A percentile compares a stretch with the other conserved stretches of the same genome.
Evolutionary conservation across 2,329 filamentous ascomycete species (phyloP).

Genomic region (Pestalotiopsis sp.): DNA sequence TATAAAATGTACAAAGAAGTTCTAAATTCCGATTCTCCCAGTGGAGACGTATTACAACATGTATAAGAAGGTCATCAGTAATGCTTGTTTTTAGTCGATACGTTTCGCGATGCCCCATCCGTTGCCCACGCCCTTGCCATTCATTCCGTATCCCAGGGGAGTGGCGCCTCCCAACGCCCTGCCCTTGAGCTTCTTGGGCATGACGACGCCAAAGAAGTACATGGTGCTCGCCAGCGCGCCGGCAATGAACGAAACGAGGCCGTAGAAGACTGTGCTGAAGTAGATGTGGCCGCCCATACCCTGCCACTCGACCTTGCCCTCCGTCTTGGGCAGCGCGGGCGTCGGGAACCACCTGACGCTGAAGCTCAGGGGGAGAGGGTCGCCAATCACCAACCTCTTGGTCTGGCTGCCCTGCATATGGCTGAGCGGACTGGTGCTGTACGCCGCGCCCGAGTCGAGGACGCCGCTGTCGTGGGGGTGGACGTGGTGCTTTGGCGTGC

Average conservation of each 20-base stretch:
- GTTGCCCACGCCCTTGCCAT: slow-evolving; percentile 51
- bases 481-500: slow-evolving; percentile 62
- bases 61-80: slow-evolving; percentile 9
- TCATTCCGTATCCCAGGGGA: slow-evolving; percentile 58
- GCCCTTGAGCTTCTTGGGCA: slow-evolving; percentile 56
- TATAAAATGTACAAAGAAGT: slow-evolving; percentile 8
- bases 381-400: slow-evolving; percentile 81
- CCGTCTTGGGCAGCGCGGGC: slow-evolving; percentile 68
- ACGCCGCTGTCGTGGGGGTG: slow-evolving; percentile 73
- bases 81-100: slow-evolving; percentile 40
- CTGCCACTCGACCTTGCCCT: slow-evolving; percentile 66
- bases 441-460: slow-evolving; percentile 84
- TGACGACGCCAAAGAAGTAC: slow-evolving; percentile 63
- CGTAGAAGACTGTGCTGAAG: slow-evolving; percentile 66
- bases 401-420: slow-evolving; percentile 55
- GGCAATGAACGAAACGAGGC: slow-evolving; percentile 59
- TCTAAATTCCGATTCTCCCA: background rate
- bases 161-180: slow-evolving; percentile 58
- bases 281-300: slow-evolving; percentile 67
- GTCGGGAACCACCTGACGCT: slow-evolving; percentile 86
- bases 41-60: slow-evolving; percentile 13
- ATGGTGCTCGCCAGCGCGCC: slow-evolving; percentile 56
- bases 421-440: slow-evolving; percentile 75
- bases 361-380: slow-evolving; percentile 77
- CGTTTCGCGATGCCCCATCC: slow-evolving; percentile 64